Base-by-base conservation (phyloP, 2,329 filamentous ascomycete species). In the Aspergillus tanneri region DNA sequence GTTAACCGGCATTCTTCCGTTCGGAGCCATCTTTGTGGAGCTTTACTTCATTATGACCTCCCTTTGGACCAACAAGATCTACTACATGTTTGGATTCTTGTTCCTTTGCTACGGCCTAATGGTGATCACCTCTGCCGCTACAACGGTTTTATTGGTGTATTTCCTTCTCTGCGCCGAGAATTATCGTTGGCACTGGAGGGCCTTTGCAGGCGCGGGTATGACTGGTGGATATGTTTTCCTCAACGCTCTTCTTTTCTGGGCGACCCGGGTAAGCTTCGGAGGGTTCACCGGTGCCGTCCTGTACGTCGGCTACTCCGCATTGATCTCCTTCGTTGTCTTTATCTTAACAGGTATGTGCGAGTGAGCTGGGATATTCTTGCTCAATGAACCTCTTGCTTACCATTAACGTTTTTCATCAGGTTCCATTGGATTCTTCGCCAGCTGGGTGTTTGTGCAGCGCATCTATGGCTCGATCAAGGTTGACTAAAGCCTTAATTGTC, bases 1-100 rank as follows among this genome's bases (percentile, higher is more conserved):
- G 12, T 80, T 97, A 18, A 92, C 95, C 19, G 93, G 93, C 43
- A 85, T 97, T 42, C 79, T 97, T 21, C 93, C 93, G 0, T 99
- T 99, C 63, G 90, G 88, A 38, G 92, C 93, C 53, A 97, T 99
- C 66, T 96, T 97, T 58, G 91, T 97, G 38, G 93, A 99, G 74
- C 84, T 99, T 2, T 97, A 96, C 79, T 97, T 97, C 73, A 96
- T 99, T 76, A 95, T 99, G 89, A 95, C 86, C 73, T 95, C 89
- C 21, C 92, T 99, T 67, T 99, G 93, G 93, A 96, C 95, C 72
- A 92, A 86, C 76, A 90, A 93, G 72, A 93, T 99, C 58, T 99
- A 99, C 79, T 99, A 99, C 80, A 99, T 99, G 93, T 99, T 99
- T 63, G 93, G 93, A 18, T 99, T 99, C 79, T 77, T 99, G 27